Evolutionary conservation across 1,139 yeast genomes (phyloP), one percentile per base, ranked within the genome.

Genomic region (Pichia sp.): DNA sequence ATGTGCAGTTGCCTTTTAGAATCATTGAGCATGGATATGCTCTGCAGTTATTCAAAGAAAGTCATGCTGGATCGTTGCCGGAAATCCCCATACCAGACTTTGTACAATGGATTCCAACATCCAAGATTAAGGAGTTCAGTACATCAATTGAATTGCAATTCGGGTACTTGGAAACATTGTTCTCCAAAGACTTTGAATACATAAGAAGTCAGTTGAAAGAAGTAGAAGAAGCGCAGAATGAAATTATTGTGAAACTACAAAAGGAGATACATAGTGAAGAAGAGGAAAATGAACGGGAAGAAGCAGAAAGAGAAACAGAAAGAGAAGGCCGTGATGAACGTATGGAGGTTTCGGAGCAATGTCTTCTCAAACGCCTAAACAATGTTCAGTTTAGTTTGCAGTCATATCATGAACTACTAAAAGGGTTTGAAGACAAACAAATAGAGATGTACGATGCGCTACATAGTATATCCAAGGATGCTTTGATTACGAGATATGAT

Each of bases 391-490:
- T 14, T 6, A 7, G 15, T 14, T 24, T 6, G 13, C 7, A 32
- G 5, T 29, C 42, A 12, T 43, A 42, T 26, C 42, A 44, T 28
- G 30, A 25, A 2, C 29, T 36, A 8, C 25, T 54, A n/a, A 42
- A 42, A 16, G 22, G 33, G 5, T 55, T 53, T 37, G 47, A 47
- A 27, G 29, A 39, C 22, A 19, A 40, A 12, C 55, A 55, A 36
- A 46, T 63, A 32, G 60, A 60, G 31, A 67, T 67, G 72, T 64
- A 63, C 45, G 50, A 56, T 6, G 55, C 62, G 1, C 36, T 67
- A 18, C 59, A 56, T 35, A 63, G 60, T 8, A 58, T 59, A 38
- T 55, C 67, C 16, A 48, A 51, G 36, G 50, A 51, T 2, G 55
- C 59, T 5, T 42, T 68, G 5, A 50, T 55, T 21, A 43, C 51